These are phyloP conservation scores for cucumber (Cucumis sativus) DNA, from an alignment of 306 rosid genomes.

Conservation along the genomic window Cucumber_9930_V3 NC_026661.2:18828001-18828500, in stretches of 20 bases:
- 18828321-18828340: neutral
- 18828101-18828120: neutral
- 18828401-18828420: neutral
- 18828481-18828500: neutral
- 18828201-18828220: constrained; percentile 27
- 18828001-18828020: neutral
- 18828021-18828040: neutral
- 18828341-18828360: neutral
- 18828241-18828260: constrained; percentile 17
- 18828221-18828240: constrained; percentile 33
- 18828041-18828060: neutral
- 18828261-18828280: constrained; percentile 2
- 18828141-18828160: neutral
- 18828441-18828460: neutral
- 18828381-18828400: neutral
- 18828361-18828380: neutral
- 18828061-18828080: neutral
- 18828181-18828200: constrained; percentile 6
- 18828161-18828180: neutral
- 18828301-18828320: neutral
- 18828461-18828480: neutral
- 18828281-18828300: neutral
- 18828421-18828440: neutral
- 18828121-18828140: neutral
- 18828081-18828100: neutral